Evolutionary conservation across 2,329 filamentous ascomycete genomes (phyloP).

Genomic region (Leptographium radiaticola): DNA sequence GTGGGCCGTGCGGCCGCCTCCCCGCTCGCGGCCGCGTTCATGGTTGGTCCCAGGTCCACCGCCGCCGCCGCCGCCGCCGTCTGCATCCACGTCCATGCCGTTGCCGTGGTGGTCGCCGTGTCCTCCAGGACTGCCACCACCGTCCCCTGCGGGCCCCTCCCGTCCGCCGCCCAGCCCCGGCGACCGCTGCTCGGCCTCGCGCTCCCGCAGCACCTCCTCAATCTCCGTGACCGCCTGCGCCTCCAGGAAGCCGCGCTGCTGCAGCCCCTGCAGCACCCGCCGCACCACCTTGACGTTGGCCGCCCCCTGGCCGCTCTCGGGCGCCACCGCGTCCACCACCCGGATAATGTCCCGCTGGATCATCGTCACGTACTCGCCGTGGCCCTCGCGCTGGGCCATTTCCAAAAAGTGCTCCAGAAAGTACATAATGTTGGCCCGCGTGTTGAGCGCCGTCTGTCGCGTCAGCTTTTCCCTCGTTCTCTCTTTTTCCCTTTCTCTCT

Average conservation of each 20-base stretch:
- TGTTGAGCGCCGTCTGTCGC: constrained; percentile 81
- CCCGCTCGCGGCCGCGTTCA: background rate
- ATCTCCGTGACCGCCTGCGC: constrained; percentile 64
- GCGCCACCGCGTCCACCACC: constrained; percentile 85
- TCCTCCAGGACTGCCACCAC: background rate
- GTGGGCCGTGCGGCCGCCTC: background rate
- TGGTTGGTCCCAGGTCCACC: background rate
- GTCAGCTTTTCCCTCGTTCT: constrained; percentile 5
- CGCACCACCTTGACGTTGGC: constrained; percentile 90
- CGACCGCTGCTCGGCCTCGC: constrained; percentile 51
- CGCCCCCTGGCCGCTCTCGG: constrained; percentile 72
- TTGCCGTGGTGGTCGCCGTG: constrained; percentile 11
- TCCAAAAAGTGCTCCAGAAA: constrained; percentile 95
- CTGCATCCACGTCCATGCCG: constrained; percentile 18
- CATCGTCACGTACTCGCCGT: constrained; percentile 79
- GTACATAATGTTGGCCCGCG: constrained; percentile 96
- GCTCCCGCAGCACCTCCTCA: constrained; percentile 68
- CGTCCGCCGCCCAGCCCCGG: constrained; percentile 22
- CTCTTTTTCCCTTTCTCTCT: background rate
- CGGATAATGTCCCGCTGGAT: constrained; percentile 85
- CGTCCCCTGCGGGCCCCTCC: too few relatives aligned
- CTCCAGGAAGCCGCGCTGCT: constrained; percentile 60
- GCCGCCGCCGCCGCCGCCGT: background rate
- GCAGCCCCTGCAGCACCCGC: constrained; percentile 58
- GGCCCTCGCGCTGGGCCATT: constrained; percentile 61